Evolutionary conservation across 495 filamentous ascomycete genomes (phyloP).

Genomic region (Penicillium manginii): DNA sequence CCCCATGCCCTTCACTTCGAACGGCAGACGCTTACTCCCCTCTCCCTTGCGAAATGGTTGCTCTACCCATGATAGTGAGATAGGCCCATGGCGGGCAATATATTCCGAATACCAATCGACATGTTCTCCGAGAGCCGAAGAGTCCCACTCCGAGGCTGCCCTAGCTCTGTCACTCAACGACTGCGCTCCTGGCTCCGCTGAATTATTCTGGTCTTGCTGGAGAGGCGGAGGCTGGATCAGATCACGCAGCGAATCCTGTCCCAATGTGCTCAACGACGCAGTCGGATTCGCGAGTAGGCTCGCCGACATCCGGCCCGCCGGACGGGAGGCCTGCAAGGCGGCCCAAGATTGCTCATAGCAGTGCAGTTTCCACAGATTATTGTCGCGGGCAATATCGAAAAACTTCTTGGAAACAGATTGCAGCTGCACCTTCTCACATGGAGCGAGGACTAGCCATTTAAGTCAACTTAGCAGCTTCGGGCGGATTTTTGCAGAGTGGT

Average conservation of each 20-base stretch:
- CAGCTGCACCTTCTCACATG: slow-evolving; percentile 67
- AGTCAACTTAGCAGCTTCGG: slow-evolving; percentile 22
- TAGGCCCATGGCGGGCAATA: slow-evolving; percentile 76
- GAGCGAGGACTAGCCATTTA: slow-evolving; percentile 62
- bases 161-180: slow-evolving; percentile 47
- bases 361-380: slow-evolving; percentile 72
- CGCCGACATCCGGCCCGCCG: slow-evolving; percentile 30
- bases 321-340: slow-evolving; percentile 43
- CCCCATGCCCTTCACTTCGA: slow-evolving; percentile 65
- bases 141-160: slow-evolving; percentile 80
- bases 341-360: slow-evolving; percentile 71
- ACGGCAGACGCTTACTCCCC: slow-evolving; percentile 46
- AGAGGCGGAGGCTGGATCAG: slow-evolving; percentile 40
- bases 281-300: slow-evolving; percentile 34
- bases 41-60: slow-evolving; percentile 47
- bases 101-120: slow-evolving; percentile 88
- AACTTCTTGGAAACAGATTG: slow-evolving; percentile 73
- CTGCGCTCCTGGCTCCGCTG: slow-evolving; percentile 21
- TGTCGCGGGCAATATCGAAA: slow-evolving; percentile 71
- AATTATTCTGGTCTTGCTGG: slow-evolving; percentile 8
- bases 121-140: slow-evolving; percentile 62
- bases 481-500: slow-evolving; percentile 19
- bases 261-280: slow-evolving; percentile 37
- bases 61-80: slow-evolving; percentile 76
- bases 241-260: slow-evolving; percentile 39